Percentiles rank a stretch among this genome's conserved stretches.
Conservation (phyloP, 2,329 filamentous ascomycete species). For the Lojkania enalia region DNA sequence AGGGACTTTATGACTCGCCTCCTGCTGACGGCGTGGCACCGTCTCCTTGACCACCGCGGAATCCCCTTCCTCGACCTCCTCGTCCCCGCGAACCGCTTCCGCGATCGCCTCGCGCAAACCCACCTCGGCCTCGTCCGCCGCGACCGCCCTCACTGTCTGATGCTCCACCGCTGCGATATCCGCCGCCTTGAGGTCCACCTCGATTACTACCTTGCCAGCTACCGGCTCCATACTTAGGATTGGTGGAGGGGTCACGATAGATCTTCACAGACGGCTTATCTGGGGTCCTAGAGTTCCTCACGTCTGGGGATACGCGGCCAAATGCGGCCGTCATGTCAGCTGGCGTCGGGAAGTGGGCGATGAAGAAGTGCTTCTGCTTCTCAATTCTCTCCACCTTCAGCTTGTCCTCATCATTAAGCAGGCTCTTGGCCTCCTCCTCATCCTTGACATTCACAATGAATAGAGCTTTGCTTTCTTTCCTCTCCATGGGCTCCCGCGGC, state of each 20-base stretch:
- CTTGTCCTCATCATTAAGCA: constrained; percentile 83
- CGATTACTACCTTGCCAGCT: constrained; percentile 67
- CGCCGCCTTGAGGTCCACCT: constrained; percentile 66
- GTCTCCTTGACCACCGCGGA: constrained; percentile 39
- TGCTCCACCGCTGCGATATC: constrained; percentile 78
- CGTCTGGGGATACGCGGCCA: constrained; percentile 71
- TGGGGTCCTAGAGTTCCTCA: constrained; percentile 76
- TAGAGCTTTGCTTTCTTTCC: constrained; percentile 73
- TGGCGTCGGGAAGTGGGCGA: constrained; percentile 78
- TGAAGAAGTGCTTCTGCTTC: constrained; percentile 79
- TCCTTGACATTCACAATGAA: constrained; percentile 87
- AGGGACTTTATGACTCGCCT: constrained; percentile 42
- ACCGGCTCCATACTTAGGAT: constrained; percentile 56
- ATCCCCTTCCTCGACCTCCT: constrained; percentile 48
- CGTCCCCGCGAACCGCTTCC: constrained; percentile 54
- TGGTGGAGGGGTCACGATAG: constrained; percentile 69
- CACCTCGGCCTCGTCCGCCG: constrained; percentile 54
- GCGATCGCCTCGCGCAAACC: constrained; percentile 49
- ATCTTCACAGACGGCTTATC: constrained; percentile 81
- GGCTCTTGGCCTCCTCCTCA: constrained; percentile 78
- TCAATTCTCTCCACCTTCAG: constrained; percentile 70
- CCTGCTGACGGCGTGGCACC: constrained; percentile 39
- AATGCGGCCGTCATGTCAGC: constrained; percentile 83
- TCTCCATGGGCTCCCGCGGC: constrained; percentile 58
- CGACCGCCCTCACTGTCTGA: constrained; percentile 74